Evolutionary conservation across 225 moss, liverwort and hornwort species (phyloP), one percentile per base, ranked within the genome.

Genomic region (Pseudisothecium myosuroides): DNA sequence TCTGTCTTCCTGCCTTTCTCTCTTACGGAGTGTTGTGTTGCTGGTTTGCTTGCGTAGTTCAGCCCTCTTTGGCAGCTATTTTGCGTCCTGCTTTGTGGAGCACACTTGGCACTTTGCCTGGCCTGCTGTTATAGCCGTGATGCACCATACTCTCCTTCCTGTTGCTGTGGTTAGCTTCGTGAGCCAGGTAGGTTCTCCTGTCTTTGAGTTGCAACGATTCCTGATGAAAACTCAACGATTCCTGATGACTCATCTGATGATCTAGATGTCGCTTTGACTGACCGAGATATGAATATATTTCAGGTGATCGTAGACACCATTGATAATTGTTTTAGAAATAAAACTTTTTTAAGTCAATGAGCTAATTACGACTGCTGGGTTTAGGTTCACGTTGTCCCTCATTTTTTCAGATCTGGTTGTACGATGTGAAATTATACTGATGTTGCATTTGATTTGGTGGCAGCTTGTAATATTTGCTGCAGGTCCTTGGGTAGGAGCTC

Each of bases 391-490:
- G 66, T 78, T 58, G 43, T 71, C 64, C 76, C 60, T 24, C 20
- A 6, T 63, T 83, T 79, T 55, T 74, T 54, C 41, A 83, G 39
- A 34, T 91, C 16, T 73, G 69, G 64, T 71, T 61, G 29, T 83
- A n/a, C 32, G 67, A 19, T 80, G 45, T 62, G 83, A 75, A 88
- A 49, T 36, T 43, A 31, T 36, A 75, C 87, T 90, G 82, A 94
- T 80, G 32, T 28, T n/a, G 59, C 45, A 45, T 82, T 72, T 89
- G 87, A 71, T 81, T 86, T 90, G 82, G 81, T 91, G 83, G 83
- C 95, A 96, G 96, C 92, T 96, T 88, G 95, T 96, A 78, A 96
- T 96, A 81, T 96, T 96, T 93, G 93, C 93, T 73, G 95, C 94
- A 66, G 96, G 95, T 74, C 95, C 96, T 60, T 96, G 95, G 94